Evolutionary conservation across 768 basidiomycete genomes (phyloP), one percentile per base, ranked within the genome.

Genomic region (Hygrophorus russula): DNA sequence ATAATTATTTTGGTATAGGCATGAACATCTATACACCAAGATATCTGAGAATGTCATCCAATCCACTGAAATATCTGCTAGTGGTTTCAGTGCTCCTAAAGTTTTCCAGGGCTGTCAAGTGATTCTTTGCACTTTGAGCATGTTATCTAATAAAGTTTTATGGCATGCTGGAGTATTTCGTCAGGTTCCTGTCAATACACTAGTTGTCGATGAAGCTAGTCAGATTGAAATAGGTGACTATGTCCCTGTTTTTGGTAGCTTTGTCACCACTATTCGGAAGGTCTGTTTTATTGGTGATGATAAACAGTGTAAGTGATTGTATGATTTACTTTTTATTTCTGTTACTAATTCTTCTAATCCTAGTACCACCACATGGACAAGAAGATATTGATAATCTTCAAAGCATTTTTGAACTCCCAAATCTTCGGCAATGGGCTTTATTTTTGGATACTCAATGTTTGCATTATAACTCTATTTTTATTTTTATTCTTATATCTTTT

Each of bases 291-390:
- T 82, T 67, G 79, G 79, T 30, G 79, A 82, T 61, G 66, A 76
- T 40, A 77, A 74, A 53, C 79, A 82, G 54, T 76, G 79, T 80
- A 49, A 50, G 67, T 62, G 5, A 34, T 37, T 46, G 32, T 51
- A 37, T 44, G 17, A 47, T 20, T 42, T 20, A 8, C 18, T 45
- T 37, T 24, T 12, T 34, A 53, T 42, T 3, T 49, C 64, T 13
- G 24, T 36, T 29, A 24, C 46, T 37, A 42, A 39, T 37, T 45
- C 13, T 49, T 41, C 39, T 51, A 36, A 34, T 30, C 51, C 28
- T 42, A 90, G 88, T 90, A 51, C 83, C 88, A 50, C 87, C 88
- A 1, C 74, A 69, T 77, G 86, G 84, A 7, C 74, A 83, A 50
- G 83, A 85, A 49, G 71, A 81, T 34, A 63, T 81, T 32, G 56